Evolutionary conservation across 495 filamentous ascomycete genomes (phyloP).

Genomic region (Xylaria acuta): DNA sequence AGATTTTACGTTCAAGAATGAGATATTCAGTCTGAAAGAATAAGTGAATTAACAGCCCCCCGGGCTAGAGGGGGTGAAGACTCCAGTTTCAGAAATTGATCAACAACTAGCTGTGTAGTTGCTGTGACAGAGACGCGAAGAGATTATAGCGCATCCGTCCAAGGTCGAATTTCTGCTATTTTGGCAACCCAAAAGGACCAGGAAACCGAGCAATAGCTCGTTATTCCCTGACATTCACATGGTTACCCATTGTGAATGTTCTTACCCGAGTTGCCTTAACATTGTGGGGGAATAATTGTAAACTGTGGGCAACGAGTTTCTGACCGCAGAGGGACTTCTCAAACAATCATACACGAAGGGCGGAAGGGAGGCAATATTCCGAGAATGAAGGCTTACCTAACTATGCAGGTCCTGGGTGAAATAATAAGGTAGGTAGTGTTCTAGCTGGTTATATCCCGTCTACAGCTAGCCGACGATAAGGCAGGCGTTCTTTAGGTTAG

Average conservation of each 20-base stretch:
- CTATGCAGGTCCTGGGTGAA: neutral
- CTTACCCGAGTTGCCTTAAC: neutral
- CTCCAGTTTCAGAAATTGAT: neutral
- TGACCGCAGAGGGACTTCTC: neutral
- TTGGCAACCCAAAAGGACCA: neutral
- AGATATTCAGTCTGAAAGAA: neutral
- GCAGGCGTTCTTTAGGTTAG: neutral
- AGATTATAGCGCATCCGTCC: neutral
- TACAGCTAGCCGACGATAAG: neutral
- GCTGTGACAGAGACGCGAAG: neutral
- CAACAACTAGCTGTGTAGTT: neutral
- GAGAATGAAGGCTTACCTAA: constrained; percentile 4
- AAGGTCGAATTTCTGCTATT: neutral
- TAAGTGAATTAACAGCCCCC: neutral
- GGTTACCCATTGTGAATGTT: neutral
- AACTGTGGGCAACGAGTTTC: neutral
- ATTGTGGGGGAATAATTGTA: neutral
- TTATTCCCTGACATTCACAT: neutral
- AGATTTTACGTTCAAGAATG: neutral
- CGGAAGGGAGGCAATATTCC: neutral
- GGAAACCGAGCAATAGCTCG: neutral
- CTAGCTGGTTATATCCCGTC: neutral
- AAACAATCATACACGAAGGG: neutral
- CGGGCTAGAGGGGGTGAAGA: neutral
- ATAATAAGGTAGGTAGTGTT: neutral